phyloP scores from a whole-genome alignment of 495 filamentous ascomycete genomes.

The Sphaerosporella brunnea region DNA sequence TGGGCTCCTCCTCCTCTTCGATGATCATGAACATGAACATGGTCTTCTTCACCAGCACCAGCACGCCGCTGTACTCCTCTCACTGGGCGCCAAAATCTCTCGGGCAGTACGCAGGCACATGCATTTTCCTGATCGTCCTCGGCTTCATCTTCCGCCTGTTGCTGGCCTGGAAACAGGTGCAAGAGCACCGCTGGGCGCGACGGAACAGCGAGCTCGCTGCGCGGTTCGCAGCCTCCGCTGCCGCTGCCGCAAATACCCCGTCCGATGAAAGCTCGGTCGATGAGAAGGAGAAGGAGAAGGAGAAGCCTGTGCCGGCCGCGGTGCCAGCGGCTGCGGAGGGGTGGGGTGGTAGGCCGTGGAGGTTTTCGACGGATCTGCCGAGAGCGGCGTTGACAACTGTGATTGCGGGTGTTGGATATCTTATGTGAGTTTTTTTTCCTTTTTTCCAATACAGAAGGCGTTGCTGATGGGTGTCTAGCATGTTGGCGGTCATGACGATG shows the following conservation, averaged over 20 bases:
- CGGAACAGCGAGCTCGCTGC: neutral
- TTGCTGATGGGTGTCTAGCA: constrained; percentile 35
- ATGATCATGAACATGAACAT: constrained; percentile 27
- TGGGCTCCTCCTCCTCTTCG: constrained; percentile 9
- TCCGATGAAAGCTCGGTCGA: too few species aligned
- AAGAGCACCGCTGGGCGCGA: constrained; percentile 37
- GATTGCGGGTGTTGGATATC: constrained; percentile 60
- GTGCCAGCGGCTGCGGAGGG: constrained; percentile 29
- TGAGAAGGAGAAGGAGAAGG: constrained; percentile 40
- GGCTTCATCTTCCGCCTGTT: constrained; percentile 46
- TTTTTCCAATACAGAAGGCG: neutral
- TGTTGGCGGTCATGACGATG: constrained; percentile 96
- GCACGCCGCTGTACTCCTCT: constrained; percentile 54
- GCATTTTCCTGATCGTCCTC: constrained; percentile 30
- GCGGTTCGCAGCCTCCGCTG: too few species aligned
- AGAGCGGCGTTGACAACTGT: constrained; percentile 50
- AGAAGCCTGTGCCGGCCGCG: constrained; percentile 58
- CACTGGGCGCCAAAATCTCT: constrained; percentile 52
- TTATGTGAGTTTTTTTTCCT: constrained; percentile 53
- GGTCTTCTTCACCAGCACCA: constrained; percentile 47
- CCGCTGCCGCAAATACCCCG: too few species aligned
- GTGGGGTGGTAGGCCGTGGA: constrained; percentile 44
- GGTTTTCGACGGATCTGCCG: constrained; percentile 59
- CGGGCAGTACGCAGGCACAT: constrained; percentile 46
- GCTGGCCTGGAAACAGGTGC: constrained; percentile 43